Evolutionary conservation across 1,284 basidiomycete genomes (phyloP), one percentile per base, ranked within the genome.

Genomic region (Cryptococcus depauperatus): DNA sequence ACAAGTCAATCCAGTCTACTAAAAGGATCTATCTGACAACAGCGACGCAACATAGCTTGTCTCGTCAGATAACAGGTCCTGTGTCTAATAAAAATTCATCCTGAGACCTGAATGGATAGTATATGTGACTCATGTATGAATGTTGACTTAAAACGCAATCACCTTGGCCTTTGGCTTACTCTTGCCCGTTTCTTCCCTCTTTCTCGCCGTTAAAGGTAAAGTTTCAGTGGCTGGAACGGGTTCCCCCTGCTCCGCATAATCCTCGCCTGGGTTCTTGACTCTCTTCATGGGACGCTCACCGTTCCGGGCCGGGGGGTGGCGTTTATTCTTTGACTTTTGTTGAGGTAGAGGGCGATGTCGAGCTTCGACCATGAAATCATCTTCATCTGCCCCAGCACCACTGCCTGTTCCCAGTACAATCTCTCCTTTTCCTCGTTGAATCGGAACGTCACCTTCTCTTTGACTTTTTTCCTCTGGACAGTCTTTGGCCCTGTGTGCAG

Each of bases 351-450:
- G 82, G 77, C 51, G 74, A 48, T 74, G 76, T 35, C 85, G 77
- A 57, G 81, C 82, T 61, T 87, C 76, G 5, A 75, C 76, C 68
- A 91, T 89, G 71, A 92, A 93, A 62, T 93, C 89, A 62, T 93
- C 90, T 69, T 95, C 90, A 62, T 93, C 90, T 1, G 89, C 83
- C 10, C 88, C 87, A 0, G 77, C 79, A 2, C 55, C 56, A 4
- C 26, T 41, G 1, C 65, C 64, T 5, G 50, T 52, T 1, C 64
- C 62, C 30, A 59, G 16, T 0, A 58, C 54, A 14, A 55, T 35
- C 25, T 48, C 51, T 11, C 43, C 43, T 13, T 41, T 25, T 28
- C 69, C 91, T 86, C 63, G 91, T 86, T 1, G 85, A 80, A 10
- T 86, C 85, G 1, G 76, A 77, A 35, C 74, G 33, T 41, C 43